phyloP scores from a whole-genome alignment of 2,329 filamentous ascomycete species.

The Talaromyces atroroseus region DNA sequence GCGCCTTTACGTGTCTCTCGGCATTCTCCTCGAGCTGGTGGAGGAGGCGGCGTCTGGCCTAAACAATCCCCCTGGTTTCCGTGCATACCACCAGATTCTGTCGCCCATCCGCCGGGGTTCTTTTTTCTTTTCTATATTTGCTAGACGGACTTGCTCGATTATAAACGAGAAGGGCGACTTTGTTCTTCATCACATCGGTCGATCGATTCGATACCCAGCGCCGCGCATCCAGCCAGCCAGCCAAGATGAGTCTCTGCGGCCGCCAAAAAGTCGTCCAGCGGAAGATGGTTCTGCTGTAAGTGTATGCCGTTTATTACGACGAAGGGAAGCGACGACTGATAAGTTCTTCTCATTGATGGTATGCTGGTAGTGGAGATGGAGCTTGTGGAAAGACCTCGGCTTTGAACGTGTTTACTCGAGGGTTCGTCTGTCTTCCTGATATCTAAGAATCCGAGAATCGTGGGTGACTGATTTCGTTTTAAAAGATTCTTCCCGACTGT shows the following conservation, averaged over 20 bases:
- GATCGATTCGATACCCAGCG: neutral
- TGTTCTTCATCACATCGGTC: neutral
- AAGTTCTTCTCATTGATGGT: neutral
- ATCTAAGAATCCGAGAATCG: too few species aligned
- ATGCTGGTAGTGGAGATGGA: constrained; percentile 70
- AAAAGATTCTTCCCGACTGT: constrained; percentile 93
- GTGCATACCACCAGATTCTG: neutral
- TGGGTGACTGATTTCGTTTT: constrained; percentile 4
- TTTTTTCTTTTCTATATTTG: neutral
- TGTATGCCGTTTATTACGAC: neutral
- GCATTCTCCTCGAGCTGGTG: neutral
- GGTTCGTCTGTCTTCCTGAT: constrained; percentile 55
- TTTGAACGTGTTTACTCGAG: constrained; percentile 96
- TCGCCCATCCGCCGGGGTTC: too few species aligned
- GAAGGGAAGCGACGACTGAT: neutral
- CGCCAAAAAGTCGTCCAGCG: constrained; percentile 82
- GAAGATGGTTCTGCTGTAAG: constrained; percentile 87
- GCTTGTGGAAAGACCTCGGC: constrained; percentile 95
- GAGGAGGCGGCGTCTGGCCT: neutral
- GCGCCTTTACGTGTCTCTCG: neutral
- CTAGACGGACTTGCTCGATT: neutral
- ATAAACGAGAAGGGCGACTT: neutral
- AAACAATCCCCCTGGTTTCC: constrained; percentile 7
- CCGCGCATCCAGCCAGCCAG: neutral
- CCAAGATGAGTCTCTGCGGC: constrained; percentile 55